Evolutionary conservation across 176 grass and related monocot genomes (phyloP).

Genomic region (Lolium multiflorum): DNA sequence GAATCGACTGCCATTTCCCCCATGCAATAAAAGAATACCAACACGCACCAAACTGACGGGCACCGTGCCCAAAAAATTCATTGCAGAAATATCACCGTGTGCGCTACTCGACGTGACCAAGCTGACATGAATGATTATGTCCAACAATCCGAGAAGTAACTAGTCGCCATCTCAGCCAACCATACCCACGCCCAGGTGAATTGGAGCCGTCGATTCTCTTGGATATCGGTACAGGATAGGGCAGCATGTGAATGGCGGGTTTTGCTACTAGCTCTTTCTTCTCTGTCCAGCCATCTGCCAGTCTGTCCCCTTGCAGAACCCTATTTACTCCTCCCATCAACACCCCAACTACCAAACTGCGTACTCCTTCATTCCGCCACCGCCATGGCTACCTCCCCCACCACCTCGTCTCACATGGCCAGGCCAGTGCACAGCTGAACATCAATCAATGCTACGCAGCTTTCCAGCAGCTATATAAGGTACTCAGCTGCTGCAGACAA

Average conservation of each 20-base stretch:
- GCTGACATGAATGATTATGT: neutral
- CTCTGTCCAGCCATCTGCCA: neutral
- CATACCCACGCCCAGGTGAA: too few species aligned
- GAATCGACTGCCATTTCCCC: neutral
- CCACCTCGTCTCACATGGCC: slow-evolving; percentile 48
- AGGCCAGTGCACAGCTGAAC: slow-evolving; percentile 28
- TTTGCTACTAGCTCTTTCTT: neutral
- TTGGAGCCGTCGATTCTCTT: too few species aligned
- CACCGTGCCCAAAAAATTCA: neutral
- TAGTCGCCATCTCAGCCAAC: too few species aligned
- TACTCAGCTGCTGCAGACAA: neutral
- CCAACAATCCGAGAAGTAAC: neutral
- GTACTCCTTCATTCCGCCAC: slow-evolving; percentile 45
- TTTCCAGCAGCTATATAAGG: slow-evolving; percentile 44
- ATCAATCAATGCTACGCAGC: slow-evolving; percentile 37
- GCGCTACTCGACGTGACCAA: too few species aligned
- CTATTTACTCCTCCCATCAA: slow-evolving; percentile 42
- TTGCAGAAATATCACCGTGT: too few species aligned
- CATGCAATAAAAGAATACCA: neutral
- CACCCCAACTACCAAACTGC: slow-evolving; percentile 30
- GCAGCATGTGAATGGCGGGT: neutral
- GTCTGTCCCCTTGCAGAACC: slow-evolving; percentile 14
- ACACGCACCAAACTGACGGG: too few species aligned
- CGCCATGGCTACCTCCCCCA: slow-evolving; percentile 28
- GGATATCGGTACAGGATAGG: too few species aligned